These are phyloP conservation scores for Penicillium sp. DNA, from an alignment of 2,329 filamentous ascomycete species.

Conservation along the genomic window DNA sequence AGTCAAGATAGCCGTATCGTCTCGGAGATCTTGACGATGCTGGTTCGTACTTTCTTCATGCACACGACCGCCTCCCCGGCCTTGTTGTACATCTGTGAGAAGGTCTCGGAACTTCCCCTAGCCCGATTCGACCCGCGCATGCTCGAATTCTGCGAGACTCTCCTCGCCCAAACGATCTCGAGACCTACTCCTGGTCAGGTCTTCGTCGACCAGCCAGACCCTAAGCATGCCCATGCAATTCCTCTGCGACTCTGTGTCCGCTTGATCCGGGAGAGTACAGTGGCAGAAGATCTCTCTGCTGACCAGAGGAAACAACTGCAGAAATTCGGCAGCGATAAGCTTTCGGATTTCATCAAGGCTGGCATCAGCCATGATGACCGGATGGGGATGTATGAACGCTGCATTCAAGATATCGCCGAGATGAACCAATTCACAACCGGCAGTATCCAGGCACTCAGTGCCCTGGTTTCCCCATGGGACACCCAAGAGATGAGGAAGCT, in stretches of 20 bases:
- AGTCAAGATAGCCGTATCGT: constrained; percentile 85
- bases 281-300: constrained; percentile 57
- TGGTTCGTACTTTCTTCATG: constrained; percentile 54
- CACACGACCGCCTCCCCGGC: constrained; percentile 45
- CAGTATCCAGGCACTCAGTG: constrained; percentile 69
- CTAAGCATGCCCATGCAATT: constrained; percentile 41
- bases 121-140: constrained; percentile 66
- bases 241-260: constrained; percentile 65
- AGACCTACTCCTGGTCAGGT: not conserved
- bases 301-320: constrained; percentile 67
- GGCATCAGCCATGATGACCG: constrained; percentile 63
- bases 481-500: constrained; percentile 61
- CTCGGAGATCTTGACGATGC: constrained; percentile 75
- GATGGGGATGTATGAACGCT: constrained; percentile 66
- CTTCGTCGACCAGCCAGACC: constrained; percentile 15
- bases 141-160: constrained; percentile 63
- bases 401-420: constrained; percentile 68
- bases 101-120: constrained; percentile 68
- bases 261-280: constrained; percentile 72
- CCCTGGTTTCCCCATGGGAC: constrained; percentile 47
- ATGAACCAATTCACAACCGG: constrained; percentile 70
- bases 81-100: constrained; percentile 70
- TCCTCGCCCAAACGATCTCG: constrained; percentile 49
- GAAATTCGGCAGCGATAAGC: constrained; percentile 63
- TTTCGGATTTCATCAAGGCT: constrained; percentile 63